Conservation (phyloP, 2,329 filamentous ascomycete species). For the Nemania abortiva region DNA sequence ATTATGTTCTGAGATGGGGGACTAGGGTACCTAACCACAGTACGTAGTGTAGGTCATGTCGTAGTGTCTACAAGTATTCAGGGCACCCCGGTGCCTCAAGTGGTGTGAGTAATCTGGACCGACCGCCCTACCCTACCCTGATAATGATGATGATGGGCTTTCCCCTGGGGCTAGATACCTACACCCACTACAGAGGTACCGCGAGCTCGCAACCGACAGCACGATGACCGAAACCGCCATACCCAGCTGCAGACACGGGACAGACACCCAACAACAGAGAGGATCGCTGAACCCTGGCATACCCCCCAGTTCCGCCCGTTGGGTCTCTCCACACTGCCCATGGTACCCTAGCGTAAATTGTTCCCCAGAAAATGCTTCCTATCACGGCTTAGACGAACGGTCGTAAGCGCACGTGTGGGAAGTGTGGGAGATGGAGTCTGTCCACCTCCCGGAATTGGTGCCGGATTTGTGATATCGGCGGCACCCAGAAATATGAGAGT, state of each 20-base stretch:
- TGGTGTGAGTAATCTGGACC: conserved; percentile 27
- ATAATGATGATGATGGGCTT: conserved; percentile 23
- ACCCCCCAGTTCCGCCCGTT: conserved; percentile 37
- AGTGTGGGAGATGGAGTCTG: conserved; percentile 25
- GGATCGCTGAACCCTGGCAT: conserved; percentile 47
- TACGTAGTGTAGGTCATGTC: conserved; percentile 1
- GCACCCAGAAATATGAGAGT: conserved; percentile 12
- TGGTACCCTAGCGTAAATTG: conserved; percentile 26
- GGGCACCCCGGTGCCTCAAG: conserved; percentile 15
- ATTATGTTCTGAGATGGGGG: conserved; percentile 48
- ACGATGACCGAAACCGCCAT: conserved; percentile 34
- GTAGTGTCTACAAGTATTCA: conserved; percentile 2
- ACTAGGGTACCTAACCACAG: conserved; percentile 30
- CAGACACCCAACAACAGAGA: conserved; percentile 41
- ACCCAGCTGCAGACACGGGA: conserved; percentile 45
- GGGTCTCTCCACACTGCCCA: conserved; percentile 34
- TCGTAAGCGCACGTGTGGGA: conserved; percentile 24
- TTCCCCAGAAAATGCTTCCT: conserved; percentile 40
- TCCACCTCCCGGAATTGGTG: conserved; percentile 33
- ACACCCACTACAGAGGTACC: conserved; percentile 16
- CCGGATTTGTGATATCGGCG: conserved; percentile 24
- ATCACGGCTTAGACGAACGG: conserved; percentile 36
- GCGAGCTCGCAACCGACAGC: conserved; percentile 28
- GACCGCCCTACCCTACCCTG: conserved; percentile 9
- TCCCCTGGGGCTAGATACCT: conserved; percentile 8